These are phyloP conservation scores for Primulina eburnea DNA, from an alignment of 257 asterid genomes.

Conservation along the genomic window DNA sequence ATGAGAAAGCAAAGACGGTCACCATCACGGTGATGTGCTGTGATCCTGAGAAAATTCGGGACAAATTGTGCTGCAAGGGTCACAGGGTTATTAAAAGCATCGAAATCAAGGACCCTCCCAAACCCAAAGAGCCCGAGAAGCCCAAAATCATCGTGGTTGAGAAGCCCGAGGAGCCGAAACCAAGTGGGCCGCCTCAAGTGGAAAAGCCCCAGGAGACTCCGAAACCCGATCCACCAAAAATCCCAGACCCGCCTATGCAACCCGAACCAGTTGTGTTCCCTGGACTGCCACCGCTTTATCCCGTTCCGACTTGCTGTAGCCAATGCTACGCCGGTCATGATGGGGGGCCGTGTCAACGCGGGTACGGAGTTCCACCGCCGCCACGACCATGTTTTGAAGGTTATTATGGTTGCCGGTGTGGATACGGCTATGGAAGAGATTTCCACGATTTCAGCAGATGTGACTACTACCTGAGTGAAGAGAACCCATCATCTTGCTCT, in stretches of 20 bases:
- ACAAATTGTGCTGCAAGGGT: conserved; percentile 66
- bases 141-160: conserved; percentile 13
- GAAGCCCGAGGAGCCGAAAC: conserved; percentile 3
- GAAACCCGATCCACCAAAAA: conserved; percentile 14
- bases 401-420: conserved; percentile 29
- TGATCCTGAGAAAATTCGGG: conserved; percentile 66
- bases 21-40: conserved; percentile 69
- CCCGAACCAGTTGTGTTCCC: conserved; percentile 13
- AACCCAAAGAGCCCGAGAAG: conserved; percentile 24
- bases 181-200: background rate
- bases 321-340: conserved; percentile 40
- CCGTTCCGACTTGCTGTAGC: conserved; percentile 39
- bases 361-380: conserved; percentile 43
- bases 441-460: conserved; percentile 31
- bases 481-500: conserved; percentile 46
- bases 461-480: conserved; percentile 51
- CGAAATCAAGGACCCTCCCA: conserved; percentile 43
- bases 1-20: conserved; percentile 60
- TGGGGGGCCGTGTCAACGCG: conserved; percentile 54
- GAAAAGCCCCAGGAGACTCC: conserved; percentile 23
- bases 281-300: conserved; percentile 28
- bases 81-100: conserved; percentile 54
- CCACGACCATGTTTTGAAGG: conserved; percentile 43
- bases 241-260: conserved; percentile 15
- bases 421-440: conserved; percentile 20